Percentiles rank a stretch among this genome's conserved stretches.
phyloP scores from a whole-genome alignment of 176 grass and related monocot genomes.

The Cenchrus americanus region DNA sequence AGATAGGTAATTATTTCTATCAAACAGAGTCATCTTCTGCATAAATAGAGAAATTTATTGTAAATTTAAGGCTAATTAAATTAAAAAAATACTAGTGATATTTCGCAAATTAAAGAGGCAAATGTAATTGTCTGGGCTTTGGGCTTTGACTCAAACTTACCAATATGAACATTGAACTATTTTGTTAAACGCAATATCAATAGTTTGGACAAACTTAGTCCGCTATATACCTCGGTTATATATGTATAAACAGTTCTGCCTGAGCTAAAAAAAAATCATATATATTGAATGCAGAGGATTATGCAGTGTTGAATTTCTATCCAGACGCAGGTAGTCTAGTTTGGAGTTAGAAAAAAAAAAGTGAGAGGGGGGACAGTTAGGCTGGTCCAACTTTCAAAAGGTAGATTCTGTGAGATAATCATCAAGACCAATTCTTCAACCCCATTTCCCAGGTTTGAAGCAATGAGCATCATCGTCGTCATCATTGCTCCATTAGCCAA shows the following conservation, averaged over 20 bases:
- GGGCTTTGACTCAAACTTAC: background rate
- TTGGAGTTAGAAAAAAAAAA: background rate
- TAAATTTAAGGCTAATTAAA: background rate
- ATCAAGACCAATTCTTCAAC: constrained; percentile 32
- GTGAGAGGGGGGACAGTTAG: constrained; percentile 5
- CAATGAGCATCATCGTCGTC: constrained; percentile 29
- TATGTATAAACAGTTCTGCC: constrained; percentile 1
- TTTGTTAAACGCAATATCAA: background rate
- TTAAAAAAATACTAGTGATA: background rate
- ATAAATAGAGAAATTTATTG: background rate
- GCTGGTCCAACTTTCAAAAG: constrained; percentile 37
- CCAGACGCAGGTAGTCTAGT: constrained; percentile 3
- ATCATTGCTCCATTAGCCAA: constrained; percentile 30
- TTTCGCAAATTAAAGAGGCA: background rate
- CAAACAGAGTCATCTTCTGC: background rate
- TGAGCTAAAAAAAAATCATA: background rate
- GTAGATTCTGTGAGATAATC: constrained; percentile 39
- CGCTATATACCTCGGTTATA: background rate
- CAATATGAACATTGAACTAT: background rate
- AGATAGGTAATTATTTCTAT: background rate
- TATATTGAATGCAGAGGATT: background rate
- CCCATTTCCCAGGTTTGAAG: constrained; percentile 44
- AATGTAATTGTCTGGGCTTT: background rate
- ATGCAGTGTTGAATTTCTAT: constrained; percentile 13
- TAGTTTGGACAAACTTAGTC: background rate